Percentiles rank a stretch among this genome's conserved stretches.
Evolutionary conservation across 2,329 filamentous ascomycete genomes (phyloP).

Genomic region (Botrytis pseudocinerea): DNA sequence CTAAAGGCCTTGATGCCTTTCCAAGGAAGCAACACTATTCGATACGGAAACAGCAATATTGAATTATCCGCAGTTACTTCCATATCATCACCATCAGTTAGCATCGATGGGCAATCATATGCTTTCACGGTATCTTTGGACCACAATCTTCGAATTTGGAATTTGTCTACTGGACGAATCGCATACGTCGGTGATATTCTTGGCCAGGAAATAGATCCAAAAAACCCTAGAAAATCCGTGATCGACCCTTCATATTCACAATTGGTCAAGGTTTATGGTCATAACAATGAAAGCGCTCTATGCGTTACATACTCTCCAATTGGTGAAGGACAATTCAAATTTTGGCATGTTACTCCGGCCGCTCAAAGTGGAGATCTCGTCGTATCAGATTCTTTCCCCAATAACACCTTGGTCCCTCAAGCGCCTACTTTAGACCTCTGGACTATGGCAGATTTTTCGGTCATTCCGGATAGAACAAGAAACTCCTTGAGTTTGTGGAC

Average conservation of each 20-base stretch:
- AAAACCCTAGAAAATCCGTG: conserved; percentile 70
- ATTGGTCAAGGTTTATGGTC: conserved; percentile 70
- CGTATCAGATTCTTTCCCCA: conserved; percentile 71
- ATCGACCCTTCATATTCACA: conserved; percentile 79
- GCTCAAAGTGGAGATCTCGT: conserved; percentile 60
- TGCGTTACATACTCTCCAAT: conserved; percentile 87
- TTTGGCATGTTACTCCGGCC: conserved; percentile 71
- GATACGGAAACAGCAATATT: conserved; percentile 63
- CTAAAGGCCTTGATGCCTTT: conserved; percentile 67
- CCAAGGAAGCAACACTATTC: conserved; percentile 62
- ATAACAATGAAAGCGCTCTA: conserved; percentile 52
- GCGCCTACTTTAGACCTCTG: conserved; percentile 74
- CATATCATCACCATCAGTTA: conserved; percentile 54
- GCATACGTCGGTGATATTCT: conserved; percentile 77
- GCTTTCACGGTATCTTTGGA: conserved; percentile 84
- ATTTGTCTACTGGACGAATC: conserved; percentile 76
- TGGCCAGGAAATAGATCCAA: conserved; percentile 62
- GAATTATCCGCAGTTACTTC: conserved; percentile 69
- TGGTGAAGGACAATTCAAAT: conserved; percentile 87
- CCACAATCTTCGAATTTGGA: conserved; percentile 88
- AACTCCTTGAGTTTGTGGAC: conserved; percentile 67
- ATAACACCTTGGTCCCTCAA: conserved; percentile 64
- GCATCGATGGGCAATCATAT: conserved; percentile 50
- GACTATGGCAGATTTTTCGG: conserved; percentile 75
- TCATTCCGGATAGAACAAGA: conserved; percentile 53